phyloP scores from a whole-genome alignment of 2,329 filamentous ascomycete species.

The Neonectria magnoliae region DNA sequence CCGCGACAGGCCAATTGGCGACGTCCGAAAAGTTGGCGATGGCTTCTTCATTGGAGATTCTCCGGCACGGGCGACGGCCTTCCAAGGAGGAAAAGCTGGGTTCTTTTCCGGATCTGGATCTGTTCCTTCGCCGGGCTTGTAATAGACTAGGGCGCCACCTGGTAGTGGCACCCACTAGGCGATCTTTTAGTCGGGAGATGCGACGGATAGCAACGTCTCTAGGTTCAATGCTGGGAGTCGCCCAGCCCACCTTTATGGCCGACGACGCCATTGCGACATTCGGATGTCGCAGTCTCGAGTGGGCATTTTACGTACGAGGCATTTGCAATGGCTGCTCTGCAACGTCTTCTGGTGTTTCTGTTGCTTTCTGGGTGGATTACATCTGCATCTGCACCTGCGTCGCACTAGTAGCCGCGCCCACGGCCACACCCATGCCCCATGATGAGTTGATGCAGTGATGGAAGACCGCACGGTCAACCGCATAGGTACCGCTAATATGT shows the following conservation, averaged over 20 bases:
- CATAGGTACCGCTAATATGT: background rate
- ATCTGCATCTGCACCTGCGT: background rate
- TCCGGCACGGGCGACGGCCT: no score
- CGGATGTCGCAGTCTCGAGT: background rate
- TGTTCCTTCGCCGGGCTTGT: background rate
- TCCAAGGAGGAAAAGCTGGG: background rate
- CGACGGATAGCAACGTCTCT: background rate
- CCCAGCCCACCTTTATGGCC: background rate
- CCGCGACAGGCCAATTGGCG: background rate
- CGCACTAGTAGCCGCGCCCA: background rate
- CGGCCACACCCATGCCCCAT: background rate
- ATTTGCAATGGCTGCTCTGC: conserved; percentile 4
- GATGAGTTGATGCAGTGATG: background rate
- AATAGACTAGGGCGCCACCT: background rate
- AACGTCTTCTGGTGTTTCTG: background rate
- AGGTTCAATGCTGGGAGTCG: background rate
- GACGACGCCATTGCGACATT: conserved; percentile 10
- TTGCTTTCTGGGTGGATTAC: background rate
- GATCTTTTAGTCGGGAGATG: background rate
- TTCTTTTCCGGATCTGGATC: background rate
- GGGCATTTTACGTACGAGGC: conserved; percentile 12
- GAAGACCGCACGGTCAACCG: background rate
- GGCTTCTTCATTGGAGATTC: background rate
- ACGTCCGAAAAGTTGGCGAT: background rate
- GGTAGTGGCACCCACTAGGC: background rate